These are phyloP conservation scores for Dillenia suffruticosa DNA, from an alignment of 164 flowering plant species.

Conservation along the genomic window DNA sequence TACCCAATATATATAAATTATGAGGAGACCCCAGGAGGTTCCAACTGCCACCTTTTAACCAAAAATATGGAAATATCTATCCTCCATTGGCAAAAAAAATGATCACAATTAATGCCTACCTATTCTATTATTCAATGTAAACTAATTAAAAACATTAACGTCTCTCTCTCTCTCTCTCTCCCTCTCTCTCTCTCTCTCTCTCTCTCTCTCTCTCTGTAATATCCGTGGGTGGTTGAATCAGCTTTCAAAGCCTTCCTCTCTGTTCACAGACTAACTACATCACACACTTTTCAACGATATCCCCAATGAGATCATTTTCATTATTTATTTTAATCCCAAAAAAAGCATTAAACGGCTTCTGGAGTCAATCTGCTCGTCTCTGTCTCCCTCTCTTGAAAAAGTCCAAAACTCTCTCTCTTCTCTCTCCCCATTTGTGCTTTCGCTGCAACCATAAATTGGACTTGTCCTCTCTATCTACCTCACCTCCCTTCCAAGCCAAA, in stretches of 20 bases:
- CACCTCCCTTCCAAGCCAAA: background rate
- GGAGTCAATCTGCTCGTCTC: background rate
- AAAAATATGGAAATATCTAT: too few species aligned
- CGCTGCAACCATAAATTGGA: slow-evolving; percentile 7
- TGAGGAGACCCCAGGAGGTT: too few species aligned
- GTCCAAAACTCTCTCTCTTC: slow-evolving; percentile 3
- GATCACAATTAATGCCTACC: too few species aligned
- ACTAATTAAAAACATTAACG: too few species aligned
- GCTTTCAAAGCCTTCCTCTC: slow-evolving; percentile 12
- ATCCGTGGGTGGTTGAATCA: slow-evolving; percentile 20
- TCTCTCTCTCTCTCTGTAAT: background rate
- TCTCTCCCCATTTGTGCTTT: background rate
- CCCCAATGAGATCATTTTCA: background rate
- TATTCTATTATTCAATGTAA: too few species aligned
- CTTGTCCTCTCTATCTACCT: background rate
- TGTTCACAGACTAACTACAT: background rate
- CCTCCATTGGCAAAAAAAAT: too few species aligned
- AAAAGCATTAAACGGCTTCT: background rate
- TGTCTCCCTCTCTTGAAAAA: background rate
- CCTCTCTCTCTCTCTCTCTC: too few species aligned
- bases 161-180: too few species aligned
- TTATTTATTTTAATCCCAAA: background rate
- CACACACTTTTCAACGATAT: slow-evolving; percentile 16
- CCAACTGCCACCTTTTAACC: too few species aligned
- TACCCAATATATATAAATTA: too few species aligned